Conservation (phyloP, 2,329 filamentous ascomycete species). For the Xylaria sp. region DNA sequence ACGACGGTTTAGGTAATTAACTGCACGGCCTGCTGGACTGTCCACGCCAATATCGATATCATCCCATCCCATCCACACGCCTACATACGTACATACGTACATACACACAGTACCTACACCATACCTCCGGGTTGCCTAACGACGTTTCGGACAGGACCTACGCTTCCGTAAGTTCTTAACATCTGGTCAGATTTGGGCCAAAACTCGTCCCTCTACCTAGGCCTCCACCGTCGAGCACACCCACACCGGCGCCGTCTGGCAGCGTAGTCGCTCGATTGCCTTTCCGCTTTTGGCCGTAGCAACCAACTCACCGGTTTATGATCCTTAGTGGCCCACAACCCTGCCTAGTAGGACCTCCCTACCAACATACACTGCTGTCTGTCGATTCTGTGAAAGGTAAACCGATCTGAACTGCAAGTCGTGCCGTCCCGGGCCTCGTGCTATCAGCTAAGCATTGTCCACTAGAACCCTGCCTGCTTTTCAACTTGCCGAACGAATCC, state of each 20-base stretch:
- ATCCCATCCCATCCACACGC: slow-evolving; percentile 12
- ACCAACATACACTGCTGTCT: slow-evolving; percentile 43
- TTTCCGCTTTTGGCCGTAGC: slow-evolving; percentile 46
- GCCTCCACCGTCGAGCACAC: slow-evolving; percentile 30
- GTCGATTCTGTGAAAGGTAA: slow-evolving; percentile 38
- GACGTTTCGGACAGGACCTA: slow-evolving; percentile 17
- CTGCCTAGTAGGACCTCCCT: slow-evolving; percentile 47
- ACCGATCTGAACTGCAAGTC: slow-evolving; percentile 50
- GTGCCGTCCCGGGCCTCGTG: slow-evolving; percentile 51
- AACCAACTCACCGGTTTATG: slow-evolving; percentile 44
- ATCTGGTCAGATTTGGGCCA: slow-evolving; percentile 8
- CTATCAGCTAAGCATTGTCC: slow-evolving; percentile 43
- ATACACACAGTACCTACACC: slow-evolving; percentile 18
- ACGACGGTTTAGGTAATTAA: slow-evolving; percentile 10
- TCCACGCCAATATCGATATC: slow-evolving; percentile 31
- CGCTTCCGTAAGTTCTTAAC: slow-evolving; percentile 14
- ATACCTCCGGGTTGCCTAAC: slow-evolving; percentile 27
- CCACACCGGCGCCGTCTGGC: slow-evolving; percentile 40
- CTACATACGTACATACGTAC: slow-evolving; percentile 13
- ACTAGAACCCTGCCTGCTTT: slow-evolving; percentile 47
- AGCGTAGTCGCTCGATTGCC: slow-evolving; percentile 42
- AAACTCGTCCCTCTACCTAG: slow-evolving; percentile 20
- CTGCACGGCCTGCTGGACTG: slow-evolving; percentile 12
- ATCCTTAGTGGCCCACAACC: slow-evolving; percentile 50
- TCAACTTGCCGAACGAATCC: slow-evolving; percentile 52